Evolutionary conservation across 2,329 filamentous ascomycete genomes (phyloP), one percentile per base, ranked within the genome.

Genomic region (Phialemoniopsis sp.): DNA sequence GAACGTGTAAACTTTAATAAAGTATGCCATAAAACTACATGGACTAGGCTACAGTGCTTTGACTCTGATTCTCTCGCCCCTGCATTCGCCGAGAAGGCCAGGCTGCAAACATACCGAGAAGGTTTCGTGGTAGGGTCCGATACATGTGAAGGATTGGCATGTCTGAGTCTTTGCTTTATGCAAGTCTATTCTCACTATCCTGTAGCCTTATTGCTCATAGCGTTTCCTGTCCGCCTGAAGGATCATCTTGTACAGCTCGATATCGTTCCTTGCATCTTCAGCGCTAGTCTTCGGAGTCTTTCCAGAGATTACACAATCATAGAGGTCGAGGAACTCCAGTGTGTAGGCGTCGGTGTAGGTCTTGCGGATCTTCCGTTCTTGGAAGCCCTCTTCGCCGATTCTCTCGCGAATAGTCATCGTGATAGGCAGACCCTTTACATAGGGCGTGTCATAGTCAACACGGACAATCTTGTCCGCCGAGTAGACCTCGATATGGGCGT

Each of bases 361-460:
- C 29, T 57, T 62, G 21, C 66, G 51, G 4, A 74, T 51, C 2
- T 41, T 54, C 2, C 57, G 53, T 46, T 68, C 67, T 37, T 62
- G 57, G 30, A 57, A 69, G 13, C 55, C 58, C 0, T 57, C 64
- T 10, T 63, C 56, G 5, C 60, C 54, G 14, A 44, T 36, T 12
- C 59, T 58, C 32, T 79, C 73, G 6, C 62, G 51, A 8, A 78
- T 56, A 0, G 54, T 57, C 39, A 79, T 66, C 6, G 60, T 69
- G 17, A 76, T 70, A 0, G 72, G 70, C 2, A 78, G 54, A 0
- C 68, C 75, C 46, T 76, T 77, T n/a, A 79, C 62, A 40, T 72
- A 79, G 0, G 78, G 78, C 1, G 74, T 72, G 40, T 82, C 74
- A 45, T 73, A 79, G 29, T 71, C 51, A 10, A 82, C 62, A 2